Conservation (phyloP, 192 early-diverging fungal genomes). For the Dissophora ornata region DNA sequence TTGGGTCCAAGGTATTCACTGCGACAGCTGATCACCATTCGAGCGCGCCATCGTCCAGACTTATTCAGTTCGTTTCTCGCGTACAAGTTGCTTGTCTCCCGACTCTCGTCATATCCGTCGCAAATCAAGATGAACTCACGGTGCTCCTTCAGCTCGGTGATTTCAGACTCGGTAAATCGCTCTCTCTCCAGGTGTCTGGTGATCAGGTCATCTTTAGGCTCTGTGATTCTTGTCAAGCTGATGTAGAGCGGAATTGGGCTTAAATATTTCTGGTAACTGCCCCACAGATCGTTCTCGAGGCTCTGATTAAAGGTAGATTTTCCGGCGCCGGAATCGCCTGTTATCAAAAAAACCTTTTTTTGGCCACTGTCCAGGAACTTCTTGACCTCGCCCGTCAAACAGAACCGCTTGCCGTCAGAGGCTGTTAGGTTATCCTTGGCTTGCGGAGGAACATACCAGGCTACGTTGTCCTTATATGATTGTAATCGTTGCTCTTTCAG, state of each 20-base stretch:
- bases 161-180: background rate
- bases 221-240: background rate
- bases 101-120: constrained; percentile 18
- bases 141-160: background rate
- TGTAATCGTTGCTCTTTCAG: background rate
- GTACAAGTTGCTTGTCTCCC: background rate
- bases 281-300: constrained; percentile 10
- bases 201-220: constrained; percentile 4
- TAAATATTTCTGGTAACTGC: background rate
- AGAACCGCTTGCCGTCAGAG: background rate
- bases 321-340: constrained; percentile 16
- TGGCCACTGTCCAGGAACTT: background rate
- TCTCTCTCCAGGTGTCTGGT: background rate
- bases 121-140: constrained; percentile 6
- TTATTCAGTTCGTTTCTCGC: background rate
- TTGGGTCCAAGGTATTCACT: background rate
- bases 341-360: constrained; percentile 1
- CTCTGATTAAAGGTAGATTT: constrained; percentile 9
- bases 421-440: background rate
- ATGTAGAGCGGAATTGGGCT: constrained; percentile 5
- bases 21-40: constrained; percentile 14
- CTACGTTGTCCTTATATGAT: background rate
- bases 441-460: background rate
- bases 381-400: background rate
- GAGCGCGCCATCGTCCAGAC: background rate